These are phyloP conservation scores for Sporothrix variecibatus DNA, from an alignment of 2,329 filamentous ascomycete species.

Conservation along the genomic window DNA sequence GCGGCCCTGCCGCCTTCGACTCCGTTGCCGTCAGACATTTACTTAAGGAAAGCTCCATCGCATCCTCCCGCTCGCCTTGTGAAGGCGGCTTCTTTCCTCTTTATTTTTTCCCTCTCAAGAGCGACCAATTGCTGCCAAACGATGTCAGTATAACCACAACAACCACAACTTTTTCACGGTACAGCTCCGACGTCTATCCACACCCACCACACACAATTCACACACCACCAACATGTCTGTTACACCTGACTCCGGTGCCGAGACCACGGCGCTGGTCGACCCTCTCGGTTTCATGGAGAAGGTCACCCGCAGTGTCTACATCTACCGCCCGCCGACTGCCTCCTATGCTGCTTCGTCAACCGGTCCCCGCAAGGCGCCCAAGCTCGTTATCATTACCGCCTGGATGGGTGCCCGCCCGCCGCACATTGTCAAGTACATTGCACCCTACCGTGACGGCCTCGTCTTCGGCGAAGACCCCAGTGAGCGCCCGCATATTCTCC, in stretches of 20 bases:
- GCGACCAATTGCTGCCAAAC: not conserved
- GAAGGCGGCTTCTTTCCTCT: not conserved
- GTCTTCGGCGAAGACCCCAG: slow-evolving; percentile 32
- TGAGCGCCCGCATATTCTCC: slow-evolving; percentile 51
- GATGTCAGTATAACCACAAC: not conserved
- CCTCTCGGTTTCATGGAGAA: slow-evolving; percentile 42
- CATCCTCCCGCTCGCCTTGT: not conserved
- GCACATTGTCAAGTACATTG: slow-evolving; percentile 55
- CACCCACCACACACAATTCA: not conserved
- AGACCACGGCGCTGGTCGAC: slow-evolving; percentile 24
- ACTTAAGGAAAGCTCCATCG: too few relatives aligned
- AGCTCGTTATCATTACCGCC: slow-evolving; percentile 50
- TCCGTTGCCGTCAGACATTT: not conserved
- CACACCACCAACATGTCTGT: not conserved
- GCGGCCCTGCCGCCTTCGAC: not conserved
- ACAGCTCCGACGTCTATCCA: too few relatives aligned
- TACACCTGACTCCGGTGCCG: slow-evolving; percentile 10
- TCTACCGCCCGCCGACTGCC: slow-evolving; percentile 38
- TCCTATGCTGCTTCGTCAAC: not conserved
- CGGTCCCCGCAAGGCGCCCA: slow-evolving; percentile 38
- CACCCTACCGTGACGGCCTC: slow-evolving; percentile 42
- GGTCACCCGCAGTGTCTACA: slow-evolving; percentile 43
- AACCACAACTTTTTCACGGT: not conserved
- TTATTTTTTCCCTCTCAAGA: not conserved
- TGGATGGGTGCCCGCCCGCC: slow-evolving; percentile 56